A percentile compares a stretch with the other conserved stretches of the same genome.
phyloP scores from a whole-genome alignment of 768 basidiomycete genomes.

The Psilocybe subaeruginosa region DNA sequence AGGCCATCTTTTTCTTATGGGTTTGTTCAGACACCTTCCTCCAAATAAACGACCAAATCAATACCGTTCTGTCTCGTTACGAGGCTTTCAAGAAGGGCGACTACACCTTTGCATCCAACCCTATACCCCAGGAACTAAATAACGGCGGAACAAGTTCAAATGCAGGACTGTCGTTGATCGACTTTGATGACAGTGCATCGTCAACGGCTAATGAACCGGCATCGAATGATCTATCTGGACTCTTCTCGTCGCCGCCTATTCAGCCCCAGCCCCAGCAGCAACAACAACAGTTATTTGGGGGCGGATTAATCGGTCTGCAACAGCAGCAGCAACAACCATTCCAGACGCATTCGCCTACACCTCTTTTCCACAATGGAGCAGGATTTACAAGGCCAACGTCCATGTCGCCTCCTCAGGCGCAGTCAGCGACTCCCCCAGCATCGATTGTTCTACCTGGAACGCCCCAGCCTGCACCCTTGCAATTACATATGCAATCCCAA shows the following conservation, averaged over 20 bases:
- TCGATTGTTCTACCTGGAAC: constrained; percentile 43
- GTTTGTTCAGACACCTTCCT: constrained; percentile 76
- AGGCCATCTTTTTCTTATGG: background rate
- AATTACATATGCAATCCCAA: background rate
- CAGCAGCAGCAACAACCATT: constrained; percentile 5
- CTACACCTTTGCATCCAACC: constrained; percentile 66
- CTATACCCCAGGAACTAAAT: constrained; percentile 65
- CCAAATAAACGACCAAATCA: constrained; percentile 98
- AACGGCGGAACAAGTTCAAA: constrained; percentile 26
- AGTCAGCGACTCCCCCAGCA: constrained; percentile 39
- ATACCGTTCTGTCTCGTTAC: constrained; percentile 86
- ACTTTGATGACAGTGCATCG: constrained; percentile 63
- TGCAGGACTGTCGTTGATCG: constrained; percentile 62
- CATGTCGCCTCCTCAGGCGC: constrained; percentile 18
- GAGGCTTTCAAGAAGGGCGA: constrained; percentile 95
- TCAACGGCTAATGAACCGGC: constrained; percentile 28
- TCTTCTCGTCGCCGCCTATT: constrained; percentile 50
- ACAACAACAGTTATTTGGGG: constrained; percentile 13
- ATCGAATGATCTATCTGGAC: constrained; percentile 58
- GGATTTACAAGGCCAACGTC: constrained; percentile 7
- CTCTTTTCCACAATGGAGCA: constrained; percentile 7
- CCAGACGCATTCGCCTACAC: constrained; percentile 8
- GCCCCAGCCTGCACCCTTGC: constrained; percentile 15
- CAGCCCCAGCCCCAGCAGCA: constrained; percentile 15
- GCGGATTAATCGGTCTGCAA: constrained; percentile 8